Percentiles rank a stretch among this genome's conserved stretches.
These are phyloP conservation scores for Fusarium albosuccineum DNA, from an alignment of 2,329 filamentous ascomycete genomes.

Conservation along the genomic window DNA sequence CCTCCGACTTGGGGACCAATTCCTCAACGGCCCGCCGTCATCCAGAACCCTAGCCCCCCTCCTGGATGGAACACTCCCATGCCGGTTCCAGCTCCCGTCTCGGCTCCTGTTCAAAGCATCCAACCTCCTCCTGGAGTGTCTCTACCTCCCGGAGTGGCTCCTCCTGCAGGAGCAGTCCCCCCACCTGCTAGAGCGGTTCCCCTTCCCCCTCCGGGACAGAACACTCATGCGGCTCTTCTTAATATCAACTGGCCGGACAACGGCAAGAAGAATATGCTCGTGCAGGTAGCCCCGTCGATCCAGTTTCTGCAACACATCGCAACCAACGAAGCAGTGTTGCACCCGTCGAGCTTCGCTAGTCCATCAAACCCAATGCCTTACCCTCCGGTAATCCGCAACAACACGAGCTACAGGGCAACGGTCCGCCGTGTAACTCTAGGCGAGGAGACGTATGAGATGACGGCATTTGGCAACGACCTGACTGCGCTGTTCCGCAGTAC, in stretches of 20 bases:
- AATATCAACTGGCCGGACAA: slow-evolving; percentile 46
- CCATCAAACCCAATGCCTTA: slow-evolving; percentile 7
- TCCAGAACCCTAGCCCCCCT: slow-evolving; percentile 8
- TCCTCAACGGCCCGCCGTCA: slow-evolving; percentile 19
- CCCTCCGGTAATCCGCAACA: slow-evolving; percentile 16
- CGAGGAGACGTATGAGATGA: slow-evolving; percentile 42
- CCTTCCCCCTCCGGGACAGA: slow-evolving; percentile 19
- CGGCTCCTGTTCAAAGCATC: background rate
- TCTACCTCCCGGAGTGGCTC: background rate
- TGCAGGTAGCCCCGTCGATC: slow-evolving; percentile 48
- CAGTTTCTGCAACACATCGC: slow-evolving; percentile 48
- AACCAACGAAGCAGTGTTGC: slow-evolving; percentile 35
- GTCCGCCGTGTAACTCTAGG: slow-evolving; percentile 43
- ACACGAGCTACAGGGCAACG: slow-evolving; percentile 17
- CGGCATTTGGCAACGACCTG: slow-evolving; percentile 45
- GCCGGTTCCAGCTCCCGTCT: background rate
- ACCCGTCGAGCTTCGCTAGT: slow-evolving; percentile 26
- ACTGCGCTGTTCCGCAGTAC: slow-evolving; percentile 36
- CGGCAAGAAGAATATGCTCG: slow-evolving; percentile 49
- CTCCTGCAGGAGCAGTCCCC: too few relatives aligned
- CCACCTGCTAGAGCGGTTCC: slow-evolving; percentile 15
- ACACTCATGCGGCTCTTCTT: slow-evolving; percentile 43
- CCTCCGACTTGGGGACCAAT: slow-evolving; percentile 22
- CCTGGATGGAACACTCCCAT: slow-evolving; percentile 23
- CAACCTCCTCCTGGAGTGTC: background rate